Percentiles rank a stretch among this genome's conserved stretches.
Conservation (phyloP, 2,329 filamentous ascomycete genomes). For the Emmonsiellopsis sp. region DNA sequence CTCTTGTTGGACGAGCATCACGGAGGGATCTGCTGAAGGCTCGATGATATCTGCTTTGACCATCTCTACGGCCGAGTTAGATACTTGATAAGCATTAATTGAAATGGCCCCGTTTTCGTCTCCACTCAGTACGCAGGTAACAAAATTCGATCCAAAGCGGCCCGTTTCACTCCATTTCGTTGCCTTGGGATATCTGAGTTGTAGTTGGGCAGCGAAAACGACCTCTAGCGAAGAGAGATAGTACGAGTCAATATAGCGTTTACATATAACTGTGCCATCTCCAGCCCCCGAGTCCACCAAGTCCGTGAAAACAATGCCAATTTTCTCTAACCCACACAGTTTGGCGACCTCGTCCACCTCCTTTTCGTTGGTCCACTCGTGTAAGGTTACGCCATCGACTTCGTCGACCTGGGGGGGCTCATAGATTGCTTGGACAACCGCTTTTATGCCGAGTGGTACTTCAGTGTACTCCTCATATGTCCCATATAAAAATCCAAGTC, state of each 20-base stretch:
- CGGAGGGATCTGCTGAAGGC: conserved; percentile 80
- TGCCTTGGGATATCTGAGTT: conserved; percentile 77
- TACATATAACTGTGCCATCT: conserved; percentile 84
- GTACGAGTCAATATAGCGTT: conserved; percentile 90
- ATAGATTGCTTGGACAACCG: conserved; percentile 93
- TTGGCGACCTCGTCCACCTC: conserved; percentile 72
- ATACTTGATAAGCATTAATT: conserved; percentile 88
- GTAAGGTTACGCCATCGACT: conserved; percentile 74
- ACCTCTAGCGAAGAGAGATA: conserved; percentile 89
- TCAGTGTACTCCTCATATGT: conserved; percentile 83
- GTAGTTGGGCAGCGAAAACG: conserved; percentile 75
- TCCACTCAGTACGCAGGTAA: conserved; percentile 91
- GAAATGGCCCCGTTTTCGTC: conserved; percentile 81
- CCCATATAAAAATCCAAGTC: conserved; percentile 84
- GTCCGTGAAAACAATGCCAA: conserved; percentile 94
- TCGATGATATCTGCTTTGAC: conserved; percentile 89
- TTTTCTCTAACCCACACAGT: conserved; percentile 73
- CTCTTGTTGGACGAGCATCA: conserved; percentile 91
- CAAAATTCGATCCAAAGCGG: conserved; percentile 88
- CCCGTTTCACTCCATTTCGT: conserved; percentile 97
- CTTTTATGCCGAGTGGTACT: conserved; percentile 88
- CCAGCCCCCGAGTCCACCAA: conserved; percentile 70
- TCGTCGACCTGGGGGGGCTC: conserved; percentile 90
- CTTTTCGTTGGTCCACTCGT: conserved; percentile 74
- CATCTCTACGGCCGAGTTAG: conserved; percentile 95